Conservation (phyloP, 2,329 filamentous ascomycete species). For the Hypoxylon sp. region DNA sequence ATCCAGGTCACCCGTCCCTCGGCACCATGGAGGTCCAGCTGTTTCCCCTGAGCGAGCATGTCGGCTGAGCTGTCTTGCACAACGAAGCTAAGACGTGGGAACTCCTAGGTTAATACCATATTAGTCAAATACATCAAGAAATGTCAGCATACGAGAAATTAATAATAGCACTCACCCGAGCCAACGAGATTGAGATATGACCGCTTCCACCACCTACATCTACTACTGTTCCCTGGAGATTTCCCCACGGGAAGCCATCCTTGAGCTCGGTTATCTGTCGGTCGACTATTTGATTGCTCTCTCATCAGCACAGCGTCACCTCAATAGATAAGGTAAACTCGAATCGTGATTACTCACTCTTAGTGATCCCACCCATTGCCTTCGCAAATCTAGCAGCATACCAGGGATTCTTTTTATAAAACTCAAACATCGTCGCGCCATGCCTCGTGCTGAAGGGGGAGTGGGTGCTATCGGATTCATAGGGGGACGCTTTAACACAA, state of each 20-base stretch:
- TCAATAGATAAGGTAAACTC: not conserved
- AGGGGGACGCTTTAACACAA: conserved; percentile 42
- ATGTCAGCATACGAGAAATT: not conserved
- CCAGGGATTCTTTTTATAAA: conserved; percentile 19
- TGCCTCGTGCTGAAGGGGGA: conserved; percentile 43
- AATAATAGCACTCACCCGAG: conserved; percentile 15
- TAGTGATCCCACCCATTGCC: conserved; percentile 39
- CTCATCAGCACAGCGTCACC: not conserved
- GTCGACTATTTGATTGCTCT: conserved; percentile 14
- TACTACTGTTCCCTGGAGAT: conserved; percentile 34
- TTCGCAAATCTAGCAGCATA: conserved; percentile 33
- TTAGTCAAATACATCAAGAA: not conserved
- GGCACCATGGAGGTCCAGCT: conserved; percentile 21
- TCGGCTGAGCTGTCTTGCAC: conserved; percentile 46
- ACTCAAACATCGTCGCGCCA: conserved; percentile 41
- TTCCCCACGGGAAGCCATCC: conserved; percentile 32
- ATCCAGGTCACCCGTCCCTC: conserved; percentile 38
- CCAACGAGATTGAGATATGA: conserved; percentile 37
- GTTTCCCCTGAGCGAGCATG: conserved; percentile 45
- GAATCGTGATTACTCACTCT: conserved; percentile 10
- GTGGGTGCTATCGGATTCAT: conserved; percentile 38
- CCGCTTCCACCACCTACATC: conserved; percentile 44
- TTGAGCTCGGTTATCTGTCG: conserved; percentile 25
- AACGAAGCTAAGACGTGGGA: conserved; percentile 39
- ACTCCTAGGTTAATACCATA: not conserved